Evolutionary conservation across 306 rosid genomes (phyloP), one percentile per base, ranked within the genome.

Genomic region (Abrus pulchellus): DNA sequence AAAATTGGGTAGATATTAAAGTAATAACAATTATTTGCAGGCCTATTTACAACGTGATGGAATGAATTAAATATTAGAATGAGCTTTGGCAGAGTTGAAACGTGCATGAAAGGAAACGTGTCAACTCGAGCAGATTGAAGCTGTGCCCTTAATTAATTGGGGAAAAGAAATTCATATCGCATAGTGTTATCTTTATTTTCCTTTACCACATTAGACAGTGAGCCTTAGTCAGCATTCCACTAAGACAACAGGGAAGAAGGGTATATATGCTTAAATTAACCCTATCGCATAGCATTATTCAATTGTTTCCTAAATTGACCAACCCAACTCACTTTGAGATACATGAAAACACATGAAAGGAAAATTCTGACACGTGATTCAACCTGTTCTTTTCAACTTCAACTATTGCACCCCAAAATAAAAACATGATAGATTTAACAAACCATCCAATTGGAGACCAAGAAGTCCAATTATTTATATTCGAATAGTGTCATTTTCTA

Each of bases 151-250:
- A 27, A 54, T 56, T 20, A 3, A 50, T 36, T 33, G 53, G 76
- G 49, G 50, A 72, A 72, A 55, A 47, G 50, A 72, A 72, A 55
- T 36, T 4, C 1, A 54, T 53, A 45, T 40, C 54, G 6, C 53
- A 40, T 36, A 47, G 7, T 28, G 53, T 9, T 50, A 29, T 79
- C 9, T 12, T 28, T 20, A 20, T 20, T 56, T 56, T 6, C n/a
- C 33, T 12, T 10, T 60, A 3, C n/a, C n/a, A 11, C 50, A 30
- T 20, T 20, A 52, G 3, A 5, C 36, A 43, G 9, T 55, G 43
- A 56, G 29, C 53, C 71, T 30, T 60, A 48, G 78, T 74, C 62
- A 79, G 54, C 73, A 84, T 67, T 82, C 87, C 78, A 79, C 81
- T 50, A 55, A n/a, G 60, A 6, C 32, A 69, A 62, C 44, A 9